Percentiles rank a stretch among this genome's conserved stretches.
phyloP scores from a whole-genome alignment of 768 basidiomycete genomes.

The Boletus subcaerulescens region DNA sequence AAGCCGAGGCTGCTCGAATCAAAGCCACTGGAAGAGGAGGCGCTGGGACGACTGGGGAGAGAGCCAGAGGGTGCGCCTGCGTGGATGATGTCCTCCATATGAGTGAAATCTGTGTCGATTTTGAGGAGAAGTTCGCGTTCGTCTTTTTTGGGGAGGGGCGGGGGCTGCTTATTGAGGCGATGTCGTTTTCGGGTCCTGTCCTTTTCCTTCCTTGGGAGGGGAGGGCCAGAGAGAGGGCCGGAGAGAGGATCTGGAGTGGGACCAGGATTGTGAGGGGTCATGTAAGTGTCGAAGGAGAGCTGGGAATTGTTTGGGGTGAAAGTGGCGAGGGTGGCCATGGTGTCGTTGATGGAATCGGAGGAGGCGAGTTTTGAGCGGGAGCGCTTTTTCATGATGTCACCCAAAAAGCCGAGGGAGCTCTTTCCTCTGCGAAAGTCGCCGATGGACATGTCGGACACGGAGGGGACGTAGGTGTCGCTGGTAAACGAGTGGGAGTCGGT shows the following conservation, averaged over 20 bases:
- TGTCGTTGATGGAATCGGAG: slow-evolving; percentile 29
- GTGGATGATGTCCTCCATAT: slow-evolving; percentile 84
- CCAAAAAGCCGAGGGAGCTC: slow-evolving; percentile 41
- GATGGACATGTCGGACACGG: slow-evolving; percentile 36
- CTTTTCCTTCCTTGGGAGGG: slow-evolving; percentile 29
- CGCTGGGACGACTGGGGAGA: slow-evolving; percentile 16
- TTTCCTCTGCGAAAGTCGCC: slow-evolving; percentile 44
- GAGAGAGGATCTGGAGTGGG: slow-evolving; percentile 6
- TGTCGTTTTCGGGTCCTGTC: slow-evolving; percentile 15
- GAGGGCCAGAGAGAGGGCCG: slow-evolving; percentile 3
- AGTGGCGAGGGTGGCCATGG: slow-evolving; percentile 31
- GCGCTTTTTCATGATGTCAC: slow-evolving; percentile 40
- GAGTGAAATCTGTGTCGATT: slow-evolving; percentile 37
- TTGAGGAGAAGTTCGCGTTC: slow-evolving; percentile 9
- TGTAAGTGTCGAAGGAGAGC: slow-evolving; percentile 22
- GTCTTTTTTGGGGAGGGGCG: slow-evolving; percentile 26
- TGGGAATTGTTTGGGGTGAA: slow-evolving; percentile 39
- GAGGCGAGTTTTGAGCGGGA: slow-evolving; percentile 40
- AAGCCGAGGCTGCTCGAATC: slow-evolving; percentile 35
- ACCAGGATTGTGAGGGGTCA: slow-evolving; percentile 3
- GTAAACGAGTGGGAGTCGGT: slow-evolving; percentile 30
- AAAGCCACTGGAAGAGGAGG: slow-evolving; percentile 14
- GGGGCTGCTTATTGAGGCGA: slow-evolving; percentile 23
- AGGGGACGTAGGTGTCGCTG: slow-evolving; percentile 28
- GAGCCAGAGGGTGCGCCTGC: slow-evolving; percentile 7